Percentiles rank a stretch among this genome's conserved stretches.
These are phyloP conservation scores for Garcia nutans DNA, from an alignment of 345 rosid species.

Conservation along the genomic window DNA sequence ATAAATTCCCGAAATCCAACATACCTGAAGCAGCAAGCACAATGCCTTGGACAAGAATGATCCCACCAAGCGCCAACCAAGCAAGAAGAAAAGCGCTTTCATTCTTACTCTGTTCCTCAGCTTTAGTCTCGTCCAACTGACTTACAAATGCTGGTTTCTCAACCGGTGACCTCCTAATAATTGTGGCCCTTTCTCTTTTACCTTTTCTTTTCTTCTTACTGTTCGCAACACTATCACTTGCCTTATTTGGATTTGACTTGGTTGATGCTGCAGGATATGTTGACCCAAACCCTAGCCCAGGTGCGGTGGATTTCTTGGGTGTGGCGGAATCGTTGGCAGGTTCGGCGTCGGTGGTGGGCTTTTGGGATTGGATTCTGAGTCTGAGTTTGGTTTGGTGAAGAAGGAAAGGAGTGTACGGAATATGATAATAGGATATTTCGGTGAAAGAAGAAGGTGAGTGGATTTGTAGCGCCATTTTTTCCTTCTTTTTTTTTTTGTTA, in stretches of 20 bases:
- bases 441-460: constrained; percentile 33
- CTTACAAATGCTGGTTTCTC: constrained; percentile 56
- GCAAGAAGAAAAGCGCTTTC: constrained; percentile 88
- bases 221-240: constrained; percentile 5
- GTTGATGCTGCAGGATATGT: constrained; percentile 29
- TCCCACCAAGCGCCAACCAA: constrained; percentile 77
- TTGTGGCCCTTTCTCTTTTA: constrained; percentile 50
- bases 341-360: constrained; percentile 40
- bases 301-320: constrained; percentile 44
- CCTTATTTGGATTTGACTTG: constrained; percentile 9
- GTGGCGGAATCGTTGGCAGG: constrained; percentile 26
- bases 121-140: constrained; percentile 52
- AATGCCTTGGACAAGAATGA: constrained; percentile 70
- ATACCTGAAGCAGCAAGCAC: constrained; percentile 78
- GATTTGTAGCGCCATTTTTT: constrained; percentile 75
- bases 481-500: constrained; percentile 32
- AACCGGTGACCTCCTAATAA: constrained; percentile 62
- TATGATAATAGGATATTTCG: constrained; percentile 32
- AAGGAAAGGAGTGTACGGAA: constrained; percentile 3
- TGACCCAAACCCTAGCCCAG: constrained; percentile 64
- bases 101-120: constrained; percentile 54
- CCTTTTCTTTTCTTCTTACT: constrained; percentile 45
- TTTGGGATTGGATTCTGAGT: constrained; percentile 44
- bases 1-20: background rate
- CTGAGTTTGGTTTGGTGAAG: constrained; percentile 32